Evolutionary conservation across 192 early-diverging fungal species (phyloP), one percentile per base, ranked within the genome.

Genomic region (Jimgerdemannia flammicorona): DNA sequence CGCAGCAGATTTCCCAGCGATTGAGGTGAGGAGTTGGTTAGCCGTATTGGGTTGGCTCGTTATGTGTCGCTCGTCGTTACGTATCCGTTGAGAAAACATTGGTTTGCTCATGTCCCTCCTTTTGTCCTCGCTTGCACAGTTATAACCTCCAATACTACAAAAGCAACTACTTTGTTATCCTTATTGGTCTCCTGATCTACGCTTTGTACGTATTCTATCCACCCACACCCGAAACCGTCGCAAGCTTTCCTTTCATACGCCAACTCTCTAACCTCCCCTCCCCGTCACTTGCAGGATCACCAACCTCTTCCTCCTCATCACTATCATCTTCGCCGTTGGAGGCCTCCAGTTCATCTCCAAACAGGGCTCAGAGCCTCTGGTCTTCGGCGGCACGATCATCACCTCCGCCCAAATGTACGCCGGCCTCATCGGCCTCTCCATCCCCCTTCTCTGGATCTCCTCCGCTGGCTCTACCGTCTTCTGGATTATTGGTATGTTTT

Each of bases 121-220:
- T 41, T 68, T 7, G 6, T 68, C 19, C 19, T 7, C 67, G 84
- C 20, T 78, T 80, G 29, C 73, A 77, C 80, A 87, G 84, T 72
- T 88, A 89, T 70, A 90, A 90, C 74, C 73, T 90, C 18, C 79
- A 76, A 42, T 85, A 90, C 66, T 90, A 86, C 75, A 87, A 89
- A 70, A 80, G 81, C 42, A 90, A 90, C 78, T 90, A 90, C 72
- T 78, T 88, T 44, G 18, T 90, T 65, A 84, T 90, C 63, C 75
- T 90, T 69, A 44, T 89, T 19, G 87, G 78, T 59, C 81, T 90
- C 42, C 75, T 82, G 8, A 78, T 87, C 42, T 90, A 89, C 78
- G 83, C 84, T 49, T 20, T 90, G 86, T 89, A 84, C 78, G 79
- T 82, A 68, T 63, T 11, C 17, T 40, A 29, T 44, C 40, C 10